phyloP scores from a whole-genome alignment of 1,284 basidiomycete genomes.

The Cutaneotrichosporon spelunceum region DNA sequence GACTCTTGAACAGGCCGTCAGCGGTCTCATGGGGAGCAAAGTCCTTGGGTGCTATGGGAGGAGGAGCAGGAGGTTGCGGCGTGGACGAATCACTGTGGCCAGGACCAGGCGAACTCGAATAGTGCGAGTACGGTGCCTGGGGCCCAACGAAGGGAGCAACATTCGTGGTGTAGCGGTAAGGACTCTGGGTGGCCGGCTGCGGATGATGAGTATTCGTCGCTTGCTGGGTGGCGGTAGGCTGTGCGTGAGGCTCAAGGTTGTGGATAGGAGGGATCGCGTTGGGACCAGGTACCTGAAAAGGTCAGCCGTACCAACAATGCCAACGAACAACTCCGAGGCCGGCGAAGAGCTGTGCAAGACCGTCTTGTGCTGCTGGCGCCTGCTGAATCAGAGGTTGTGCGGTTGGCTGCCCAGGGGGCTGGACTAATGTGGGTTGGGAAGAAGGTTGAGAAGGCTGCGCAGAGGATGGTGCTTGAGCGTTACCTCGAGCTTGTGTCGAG shows the following conservation, averaged over 20 bases:
- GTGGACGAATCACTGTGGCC: neutral
- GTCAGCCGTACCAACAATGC: neutral
- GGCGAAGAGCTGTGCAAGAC: slow-evolving; percentile 41
- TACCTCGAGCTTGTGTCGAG: neutral
- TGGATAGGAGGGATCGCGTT: neutral
- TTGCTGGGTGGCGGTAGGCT: neutral
- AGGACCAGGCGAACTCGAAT: neutral
- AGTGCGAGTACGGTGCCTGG: neutral
- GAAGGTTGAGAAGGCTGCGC: neutral
- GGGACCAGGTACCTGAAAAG: neutral
- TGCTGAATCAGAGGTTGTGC: neutral
- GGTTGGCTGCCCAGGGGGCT: neutral
- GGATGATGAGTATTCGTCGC: neutral
- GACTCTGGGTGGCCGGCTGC: neutral
- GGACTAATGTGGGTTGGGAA: neutral
- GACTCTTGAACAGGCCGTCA: neutral
- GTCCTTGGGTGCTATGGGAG: neutral
- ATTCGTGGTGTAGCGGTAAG: neutral
- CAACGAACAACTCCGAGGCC: slow-evolving; percentile 27
- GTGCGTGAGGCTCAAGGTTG: neutral
- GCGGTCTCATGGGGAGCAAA: neutral
- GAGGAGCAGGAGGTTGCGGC: neutral
- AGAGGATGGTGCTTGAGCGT: neutral
- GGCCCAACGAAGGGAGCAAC: neutral
- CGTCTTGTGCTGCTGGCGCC: slow-evolving; percentile 1